These are phyloP conservation scores for California macrophylla DNA, from an alignment of 441 rosid genomes.

Conservation along the genomic window DNA sequence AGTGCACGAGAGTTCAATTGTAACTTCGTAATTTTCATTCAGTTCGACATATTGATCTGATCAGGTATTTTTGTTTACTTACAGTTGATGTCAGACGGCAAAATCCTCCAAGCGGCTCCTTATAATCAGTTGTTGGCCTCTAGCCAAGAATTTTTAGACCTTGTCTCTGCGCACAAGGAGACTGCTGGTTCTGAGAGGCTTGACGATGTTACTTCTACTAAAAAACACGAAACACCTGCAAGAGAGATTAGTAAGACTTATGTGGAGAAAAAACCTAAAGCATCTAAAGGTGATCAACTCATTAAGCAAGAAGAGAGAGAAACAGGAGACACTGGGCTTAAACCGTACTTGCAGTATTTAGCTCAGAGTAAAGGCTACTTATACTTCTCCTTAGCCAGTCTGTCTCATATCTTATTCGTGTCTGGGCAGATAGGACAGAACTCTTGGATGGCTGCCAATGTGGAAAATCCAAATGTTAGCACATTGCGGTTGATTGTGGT, in stretches of 20 bases:
- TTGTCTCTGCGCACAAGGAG: constrained; percentile 87
- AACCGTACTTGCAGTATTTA: constrained; percentile 65
- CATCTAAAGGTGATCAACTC: constrained; percentile 51
- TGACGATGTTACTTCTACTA: constrained; percentile 28
- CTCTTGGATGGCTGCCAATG: constrained; percentile 91
- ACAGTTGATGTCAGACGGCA: constrained; percentile 91
- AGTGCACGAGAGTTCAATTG: too few species aligned
- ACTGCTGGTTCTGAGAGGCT: constrained; percentile 77
- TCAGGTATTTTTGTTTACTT: constrained; percentile 11
- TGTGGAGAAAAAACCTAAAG: constrained; percentile 32
- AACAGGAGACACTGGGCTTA: constrained; percentile 68
- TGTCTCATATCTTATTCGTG: constrained; percentile 46
- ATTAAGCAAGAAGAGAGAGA: constrained; percentile 82
- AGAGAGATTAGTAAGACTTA: constrained; percentile 49
- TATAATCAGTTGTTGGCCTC: constrained; percentile 58
- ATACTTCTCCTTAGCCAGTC: constrained; percentile 39
- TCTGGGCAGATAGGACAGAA: constrained; percentile 62
- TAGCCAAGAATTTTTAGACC: constrained; percentile 71
- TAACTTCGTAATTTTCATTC: not conserved
- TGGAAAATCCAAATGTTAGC: constrained; percentile 65
- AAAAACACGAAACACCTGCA: constrained; percentile 22
- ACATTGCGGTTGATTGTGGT: constrained; percentile 51
- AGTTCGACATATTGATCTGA: not conserved
- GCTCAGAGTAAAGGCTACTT: constrained; percentile 70
- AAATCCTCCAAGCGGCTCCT: constrained; percentile 58